phyloP scores from a whole-genome alignment of 2,329 filamentous ascomycete genomes.

The Colletotrichum australisinense region DNA sequence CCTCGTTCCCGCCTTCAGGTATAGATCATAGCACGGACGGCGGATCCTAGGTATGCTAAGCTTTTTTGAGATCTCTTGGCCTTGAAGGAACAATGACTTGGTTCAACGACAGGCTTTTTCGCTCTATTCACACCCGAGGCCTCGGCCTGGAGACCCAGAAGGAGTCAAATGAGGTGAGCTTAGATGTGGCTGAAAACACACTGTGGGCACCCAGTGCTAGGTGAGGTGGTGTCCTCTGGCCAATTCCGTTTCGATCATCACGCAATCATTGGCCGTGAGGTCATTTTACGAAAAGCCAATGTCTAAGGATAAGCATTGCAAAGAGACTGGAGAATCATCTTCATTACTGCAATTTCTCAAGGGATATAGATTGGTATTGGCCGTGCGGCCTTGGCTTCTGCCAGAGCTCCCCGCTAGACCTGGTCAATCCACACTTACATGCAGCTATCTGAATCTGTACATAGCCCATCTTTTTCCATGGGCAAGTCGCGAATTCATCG shows the following conservation, averaged over 20 bases:
- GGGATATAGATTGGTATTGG: not conserved
- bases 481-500: not conserved
- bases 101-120: not conserved
- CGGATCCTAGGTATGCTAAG: not conserved
- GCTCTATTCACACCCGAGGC: not conserved
- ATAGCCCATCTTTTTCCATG: not conserved
- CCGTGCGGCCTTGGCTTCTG: not conserved
- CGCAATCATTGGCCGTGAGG: not conserved
- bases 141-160: not conserved
- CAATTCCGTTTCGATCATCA: not conserved
- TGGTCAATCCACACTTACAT: too few species aligned
- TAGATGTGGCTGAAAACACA: not conserved
- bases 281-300: not conserved
- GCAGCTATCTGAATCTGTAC: too few species aligned
- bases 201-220: not conserved
- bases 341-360: not conserved
- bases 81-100: not conserved
- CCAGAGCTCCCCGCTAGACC: too few species aligned
- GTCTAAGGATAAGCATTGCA: not conserved
- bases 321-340: not conserved
- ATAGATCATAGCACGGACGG: not conserved
- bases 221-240: not conserved
- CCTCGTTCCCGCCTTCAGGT: not conserved
- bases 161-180: not conserved
- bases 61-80: not conserved